Evolutionary conservation across 1,284 basidiomycete species (phyloP).

Genomic region (Ceratobasidium sp.): DNA sequence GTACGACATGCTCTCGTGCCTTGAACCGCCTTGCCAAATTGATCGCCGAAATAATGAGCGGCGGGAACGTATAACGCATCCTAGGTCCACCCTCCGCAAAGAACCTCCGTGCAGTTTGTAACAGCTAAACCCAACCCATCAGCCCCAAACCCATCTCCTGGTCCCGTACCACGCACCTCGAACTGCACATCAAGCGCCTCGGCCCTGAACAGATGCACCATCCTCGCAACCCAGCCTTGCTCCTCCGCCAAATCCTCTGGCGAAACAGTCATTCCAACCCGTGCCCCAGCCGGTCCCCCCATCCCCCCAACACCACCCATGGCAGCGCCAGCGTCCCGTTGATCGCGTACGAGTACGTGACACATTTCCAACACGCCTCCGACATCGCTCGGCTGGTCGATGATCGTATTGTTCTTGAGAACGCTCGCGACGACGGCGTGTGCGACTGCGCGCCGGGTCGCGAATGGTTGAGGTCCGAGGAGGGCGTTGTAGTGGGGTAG

Average conservation of each 20-base stretch:
- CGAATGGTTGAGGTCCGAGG: slow-evolving; percentile 84
- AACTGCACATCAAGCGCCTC: slow-evolving; percentile 87
- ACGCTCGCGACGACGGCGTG: slow-evolving; percentile 92
- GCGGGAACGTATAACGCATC: slow-evolving; percentile 94
- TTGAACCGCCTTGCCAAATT: slow-evolving; percentile 91
- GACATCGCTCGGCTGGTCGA: slow-evolving; percentile 91
- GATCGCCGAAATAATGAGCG: slow-evolving; percentile 89
- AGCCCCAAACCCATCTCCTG: neutral
- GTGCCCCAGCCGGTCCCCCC: slow-evolving; percentile 62
- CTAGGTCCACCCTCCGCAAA: slow-evolving; percentile 92
- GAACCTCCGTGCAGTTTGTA: slow-evolving; percentile 88
- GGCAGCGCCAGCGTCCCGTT: slow-evolving; percentile 71
- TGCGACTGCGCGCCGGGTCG: slow-evolving; percentile 87
- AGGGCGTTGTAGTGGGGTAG: slow-evolving; percentile 88
- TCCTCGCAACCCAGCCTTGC: slow-evolving; percentile 95
- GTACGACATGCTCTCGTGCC: slow-evolving; percentile 62
- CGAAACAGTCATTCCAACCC: slow-evolving; percentile 60
- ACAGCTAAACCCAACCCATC: slow-evolving; percentile 63
- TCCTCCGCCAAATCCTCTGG: slow-evolving; percentile 93
- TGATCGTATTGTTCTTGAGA: slow-evolving; percentile 92
- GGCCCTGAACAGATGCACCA: slow-evolving; percentile 92
- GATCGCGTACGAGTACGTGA: slow-evolving; percentile 89
- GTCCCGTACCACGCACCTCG: slow-evolving; percentile 66
- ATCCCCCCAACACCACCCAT: slow-evolving; percentile 48
- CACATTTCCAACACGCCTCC: slow-evolving; percentile 91